These are phyloP conservation scores for Zopfia rhizophila DNA, from an alignment of 2,329 filamentous ascomycete species.

Conservation along the genomic window DNA sequence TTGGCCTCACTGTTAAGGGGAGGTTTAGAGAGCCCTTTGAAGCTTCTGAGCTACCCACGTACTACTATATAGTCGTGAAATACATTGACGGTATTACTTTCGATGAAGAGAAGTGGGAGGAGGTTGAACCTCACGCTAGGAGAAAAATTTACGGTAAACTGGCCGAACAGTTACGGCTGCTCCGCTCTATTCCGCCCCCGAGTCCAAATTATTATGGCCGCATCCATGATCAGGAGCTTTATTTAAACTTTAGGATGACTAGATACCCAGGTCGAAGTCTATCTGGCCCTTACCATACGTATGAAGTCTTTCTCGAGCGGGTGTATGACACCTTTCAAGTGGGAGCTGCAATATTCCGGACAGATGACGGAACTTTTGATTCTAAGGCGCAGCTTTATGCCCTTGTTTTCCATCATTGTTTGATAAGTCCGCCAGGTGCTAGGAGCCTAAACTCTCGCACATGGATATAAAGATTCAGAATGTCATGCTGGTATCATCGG, in stretches of 20 bases:
- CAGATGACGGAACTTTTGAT: conserved; percentile 2
- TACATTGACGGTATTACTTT: background rate
- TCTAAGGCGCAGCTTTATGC: too few species aligned
- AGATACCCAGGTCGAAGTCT: too few species aligned
- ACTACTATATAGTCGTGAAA: conserved; percentile 1
- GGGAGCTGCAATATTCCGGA: too few species aligned
- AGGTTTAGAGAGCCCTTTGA: too few species aligned
- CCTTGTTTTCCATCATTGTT: too few species aligned
- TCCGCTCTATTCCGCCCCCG: conserved; percentile 4
- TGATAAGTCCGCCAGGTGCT: too few species aligned
- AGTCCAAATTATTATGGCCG: conserved; percentile 2
- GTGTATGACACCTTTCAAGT: too few species aligned
- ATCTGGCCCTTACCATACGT: too few species aligned
- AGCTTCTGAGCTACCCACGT: background rate
- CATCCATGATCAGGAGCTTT: background rate
- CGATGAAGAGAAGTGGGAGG: background rate
- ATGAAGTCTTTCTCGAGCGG: too few species aligned
- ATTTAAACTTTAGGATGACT: background rate
- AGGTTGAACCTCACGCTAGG: background rate
- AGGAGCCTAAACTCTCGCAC: conserved; percentile 2
- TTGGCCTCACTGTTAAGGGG: background rate
- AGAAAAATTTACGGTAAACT: conserved; percentile 3
- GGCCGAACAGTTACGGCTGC: background rate
- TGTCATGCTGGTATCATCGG: conserved; percentile 3
- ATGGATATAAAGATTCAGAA: conserved; percentile 3